Percentiles rank a stretch among this genome's conserved stretches.
phyloP scores from a whole-genome alignment of 176 grass and related monocot species.

The Tillandsia leiboldiana region DNA sequence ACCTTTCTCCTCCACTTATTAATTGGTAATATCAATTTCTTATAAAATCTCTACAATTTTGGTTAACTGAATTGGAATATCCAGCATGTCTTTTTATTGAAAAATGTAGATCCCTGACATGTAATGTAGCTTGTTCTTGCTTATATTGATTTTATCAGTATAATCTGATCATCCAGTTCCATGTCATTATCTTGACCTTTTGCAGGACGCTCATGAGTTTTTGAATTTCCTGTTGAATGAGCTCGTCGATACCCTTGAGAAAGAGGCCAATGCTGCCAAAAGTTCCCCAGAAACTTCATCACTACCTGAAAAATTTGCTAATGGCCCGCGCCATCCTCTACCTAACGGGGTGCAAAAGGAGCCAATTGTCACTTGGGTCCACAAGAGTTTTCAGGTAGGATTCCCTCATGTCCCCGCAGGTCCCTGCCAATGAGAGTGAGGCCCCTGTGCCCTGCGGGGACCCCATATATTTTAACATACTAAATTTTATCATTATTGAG shows the following conservation, averaged over 20 bases:
- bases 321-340: conserved; percentile 11
- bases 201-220: conserved; percentile 31
- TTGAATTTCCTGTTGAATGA: conserved; percentile 29
- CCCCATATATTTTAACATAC: too few species aligned
- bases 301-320: conserved; percentile 12
- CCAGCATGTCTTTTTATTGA: not conserved
- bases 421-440: too few species aligned
- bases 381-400: conserved; percentile 24
- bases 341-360: conserved; percentile 14
- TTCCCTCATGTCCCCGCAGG: too few species aligned
- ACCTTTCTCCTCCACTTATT: not conserved
- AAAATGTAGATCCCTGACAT: not conserved
- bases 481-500: too few species aligned
- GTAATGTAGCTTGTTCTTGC: not conserved
- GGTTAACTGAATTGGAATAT: not conserved
- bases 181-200: not conserved
- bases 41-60: not conserved
- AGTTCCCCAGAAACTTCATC: conserved; percentile 7
- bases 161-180: not conserved
- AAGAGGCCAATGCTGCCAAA: conserved; percentile 16
- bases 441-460: too few species aligned
- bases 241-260: conserved; percentile 27
- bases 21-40: too few species aligned
- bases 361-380: conserved; percentile 22
- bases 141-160: conserved; percentile 1